Conservation (phyloP, 495 filamentous ascomycete genomes). For the Pyrenula aspistea region DNA sequence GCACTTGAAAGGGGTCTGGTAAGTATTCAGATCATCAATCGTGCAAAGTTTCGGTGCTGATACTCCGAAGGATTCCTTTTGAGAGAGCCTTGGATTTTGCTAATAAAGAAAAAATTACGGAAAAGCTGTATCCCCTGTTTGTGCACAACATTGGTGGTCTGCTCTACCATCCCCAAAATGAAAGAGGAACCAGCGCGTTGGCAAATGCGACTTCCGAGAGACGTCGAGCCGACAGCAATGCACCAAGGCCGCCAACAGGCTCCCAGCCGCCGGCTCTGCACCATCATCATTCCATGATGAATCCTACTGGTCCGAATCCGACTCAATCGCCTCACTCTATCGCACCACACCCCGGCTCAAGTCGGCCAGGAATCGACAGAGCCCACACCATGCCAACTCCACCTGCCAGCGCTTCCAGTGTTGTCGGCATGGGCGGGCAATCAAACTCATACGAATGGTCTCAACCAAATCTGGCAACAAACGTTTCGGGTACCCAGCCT, state of each 20-base stretch:
- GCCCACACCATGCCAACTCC: constrained; percentile 89
- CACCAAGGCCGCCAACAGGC: constrained; percentile 22
- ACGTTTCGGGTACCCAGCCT: constrained; percentile 53
- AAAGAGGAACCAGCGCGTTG: constrained; percentile 65
- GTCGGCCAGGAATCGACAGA: constrained; percentile 64
- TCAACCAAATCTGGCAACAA: constrained; percentile 49
- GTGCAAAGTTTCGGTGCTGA: constrained; percentile 3
- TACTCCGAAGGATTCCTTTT: constrained; percentile 74
- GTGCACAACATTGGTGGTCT: constrained; percentile 94
- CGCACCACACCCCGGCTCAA: constrained; percentile 56
- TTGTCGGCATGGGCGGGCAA: constrained; percentile 69
- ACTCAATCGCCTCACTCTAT: constrained; percentile 59
- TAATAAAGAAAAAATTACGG: constrained; percentile 99
- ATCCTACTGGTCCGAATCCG: constrained; percentile 48
- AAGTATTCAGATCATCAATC: constrained; percentile 21
- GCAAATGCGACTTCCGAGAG: constrained; percentile 72
- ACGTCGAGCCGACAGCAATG: constrained; percentile 47
- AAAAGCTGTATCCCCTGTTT: constrained; percentile 87
- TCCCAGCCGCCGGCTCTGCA: constrained; percentile 64
- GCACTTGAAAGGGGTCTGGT: constrained; percentile 99
- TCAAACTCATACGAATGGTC: constrained; percentile 68
- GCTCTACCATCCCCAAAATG: constrained; percentile 88
- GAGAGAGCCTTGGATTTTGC: constrained; percentile 94
- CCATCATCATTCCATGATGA: constrained; percentile 70
- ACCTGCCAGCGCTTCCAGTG: constrained; percentile 80